phyloP scores from a whole-genome alignment of 108 stramenopile genomes.

The Nitzschia palea region DNA sequence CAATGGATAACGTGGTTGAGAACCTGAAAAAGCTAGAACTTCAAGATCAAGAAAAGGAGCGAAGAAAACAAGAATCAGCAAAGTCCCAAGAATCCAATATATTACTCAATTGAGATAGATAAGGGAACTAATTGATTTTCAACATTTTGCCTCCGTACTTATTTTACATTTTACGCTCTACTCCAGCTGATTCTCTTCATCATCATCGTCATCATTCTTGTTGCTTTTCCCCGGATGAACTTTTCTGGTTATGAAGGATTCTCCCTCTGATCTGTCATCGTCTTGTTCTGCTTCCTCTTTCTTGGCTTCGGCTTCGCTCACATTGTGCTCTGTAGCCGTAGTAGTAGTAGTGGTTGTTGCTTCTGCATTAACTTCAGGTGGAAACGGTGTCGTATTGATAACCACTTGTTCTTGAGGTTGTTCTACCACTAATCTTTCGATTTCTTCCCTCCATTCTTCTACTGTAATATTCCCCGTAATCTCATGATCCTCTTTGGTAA shows the following conservation, averaged over 20 bases:
- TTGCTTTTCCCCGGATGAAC: not conserved
- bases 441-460: slow-evolving; percentile 35
- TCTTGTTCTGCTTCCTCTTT: not conserved
- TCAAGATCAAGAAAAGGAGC: slow-evolving; percentile 39
- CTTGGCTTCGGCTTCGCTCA: not conserved
- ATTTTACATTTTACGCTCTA: not conserved
- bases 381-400: no score
- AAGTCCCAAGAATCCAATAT: not conserved
- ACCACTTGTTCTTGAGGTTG: not conserved
- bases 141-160: no score
- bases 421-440: slow-evolving; percentile 6
- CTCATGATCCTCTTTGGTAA: slow-evolving; percentile 13
- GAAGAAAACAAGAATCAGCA: not conserved
- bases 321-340: not conserved
- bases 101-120: slow-evolving; percentile 15
- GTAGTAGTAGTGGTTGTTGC: not conserved
- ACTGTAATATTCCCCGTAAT: slow-evolving; percentile 25
- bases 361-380: not conserved
- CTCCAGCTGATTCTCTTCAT: slow-evolving; percentile 33
- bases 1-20: slow-evolving; percentile 70
- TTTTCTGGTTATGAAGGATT: not conserved
- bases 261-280: not conserved
- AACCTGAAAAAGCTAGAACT: slow-evolving; percentile 52
- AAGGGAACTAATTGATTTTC: no score
- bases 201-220: slow-evolving; percentile 30